Base-by-base conservation (phyloP, 768 basidiomycete species). In the Termitomyces sp. region DNA sequence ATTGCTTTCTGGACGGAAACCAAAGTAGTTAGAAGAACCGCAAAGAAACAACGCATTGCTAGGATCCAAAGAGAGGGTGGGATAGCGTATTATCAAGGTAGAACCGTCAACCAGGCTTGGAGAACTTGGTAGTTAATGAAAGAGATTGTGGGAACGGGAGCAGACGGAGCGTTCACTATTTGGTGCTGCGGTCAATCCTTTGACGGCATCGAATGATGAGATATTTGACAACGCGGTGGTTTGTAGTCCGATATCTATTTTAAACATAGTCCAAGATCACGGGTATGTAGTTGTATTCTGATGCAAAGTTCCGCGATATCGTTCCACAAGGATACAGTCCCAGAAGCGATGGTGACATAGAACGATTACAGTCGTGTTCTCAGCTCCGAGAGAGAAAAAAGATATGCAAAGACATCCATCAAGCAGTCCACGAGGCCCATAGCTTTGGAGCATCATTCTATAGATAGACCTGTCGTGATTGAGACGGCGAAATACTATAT, bases 21-120 rank as follows among this genome's bases (percentile, higher is more conserved):
- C 28, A 61, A 46, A 5, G 61, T 48, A n/a, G 64, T 49, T 33
- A 67, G 30, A 2, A 59, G n/a, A 13, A 59, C 36, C 47, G 54
- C 26, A 40, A 35, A 47, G 47, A 58, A 58, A 51, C 49, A 47
- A 50, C 49, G 59, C 66, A 67, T 67, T 41, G 50, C 57, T 5
- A 46, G 23, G 6, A 38, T 9, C 8, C 40, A 32, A 50, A 20
- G 40, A 54, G 43, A 36, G 58, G 33, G 33, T 50, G 35, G 35
- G 57, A 38, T 41, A 36, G 32, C 12, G 16, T 13, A 18, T 4
- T 26, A 13, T 18, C 10, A n/a, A 44, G 36, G 51, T 54, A 48
- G 20, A 32, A 28, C 32, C 3, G 50, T 41, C 30, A 30, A 28
- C 38, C 10, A 36, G 38, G 5, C 12, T 41, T 30, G 18, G n/a